Evolutionary conservation across 2,329 filamentous ascomycete genomes (phyloP), one percentile per base, ranked within the genome.

Genomic region (Celoporthe dispersa): DNA sequence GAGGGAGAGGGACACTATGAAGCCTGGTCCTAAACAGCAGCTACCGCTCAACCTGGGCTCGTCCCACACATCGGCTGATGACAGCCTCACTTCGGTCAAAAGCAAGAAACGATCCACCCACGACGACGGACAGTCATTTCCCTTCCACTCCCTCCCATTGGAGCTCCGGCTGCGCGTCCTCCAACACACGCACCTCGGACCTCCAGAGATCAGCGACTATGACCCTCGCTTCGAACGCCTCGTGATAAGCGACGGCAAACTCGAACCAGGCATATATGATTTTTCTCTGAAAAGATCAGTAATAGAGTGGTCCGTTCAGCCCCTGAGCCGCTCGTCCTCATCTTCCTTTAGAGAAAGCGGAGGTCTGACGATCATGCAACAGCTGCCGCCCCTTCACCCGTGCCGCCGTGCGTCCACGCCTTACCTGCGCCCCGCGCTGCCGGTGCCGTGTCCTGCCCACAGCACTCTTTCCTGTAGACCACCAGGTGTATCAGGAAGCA

Each of bases 91-190:
- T 48, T 19, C 16, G 6, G 44, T 48, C 44, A 48, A 0, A 22
- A 19, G 7, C 44, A 48, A 48, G 44, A 48, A 16, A 48, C 8
- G 5, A 25, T 11, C 0, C 25, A 9, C 9, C n/a, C 51, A 28
- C n/a, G 25, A 53, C 25, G 12, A 28, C 14, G 8, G 28, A n/a
- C n/a, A 9, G 1, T 41, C 37, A 31, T 64, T 64, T 14, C 61
- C 61, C 16, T 64, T 64, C 61, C 61, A 39, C 9, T 25, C 37
- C 12, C 53, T 69, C 25, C 55, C 68, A 25, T 16, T 35, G 41
- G 63, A 66, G 19, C 63, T 66, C 31, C 53, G 68, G 5, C 55
- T 65, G 35, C 39, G 16, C 11, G 64, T 69, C 16, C 67, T 69
- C 3, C 16, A 8, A 8, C 11, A 62, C 25, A 69, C 67, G 9